Conservation (phyloP, 2,329 filamentous ascomycete genomes). For the Dissoconium aciculare region DNA sequence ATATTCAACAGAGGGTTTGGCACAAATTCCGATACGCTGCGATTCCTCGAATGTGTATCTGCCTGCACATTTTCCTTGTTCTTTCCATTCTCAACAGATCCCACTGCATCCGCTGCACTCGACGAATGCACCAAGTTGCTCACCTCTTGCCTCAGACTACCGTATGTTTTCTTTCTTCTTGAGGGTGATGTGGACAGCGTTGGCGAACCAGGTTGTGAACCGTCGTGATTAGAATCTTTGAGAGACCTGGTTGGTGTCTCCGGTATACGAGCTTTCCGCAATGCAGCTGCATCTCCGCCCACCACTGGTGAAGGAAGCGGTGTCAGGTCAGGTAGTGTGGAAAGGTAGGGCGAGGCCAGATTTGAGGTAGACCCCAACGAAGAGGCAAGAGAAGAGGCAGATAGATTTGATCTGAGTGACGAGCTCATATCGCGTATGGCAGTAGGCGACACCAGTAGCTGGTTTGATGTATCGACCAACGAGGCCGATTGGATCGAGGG, state of each 20-base stretch:
- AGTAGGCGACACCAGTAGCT: conserved; percentile 26
- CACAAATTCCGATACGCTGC: conserved; percentile 78
- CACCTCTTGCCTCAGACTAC: conserved; percentile 29
- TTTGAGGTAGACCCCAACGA: conserved; percentile 32
- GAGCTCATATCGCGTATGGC: conserved; percentile 16
- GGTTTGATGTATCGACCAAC: conserved; percentile 9
- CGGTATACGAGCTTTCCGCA: conserved; percentile 26
- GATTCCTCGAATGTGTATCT: conserved; percentile 44
- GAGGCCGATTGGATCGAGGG: conserved; percentile 6
- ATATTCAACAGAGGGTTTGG: conserved; percentile 56
- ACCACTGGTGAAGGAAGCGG: conserved; percentile 37
- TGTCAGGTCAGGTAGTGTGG: conserved; percentile 36
- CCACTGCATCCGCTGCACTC: conserved; percentile 10
- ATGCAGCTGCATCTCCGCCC: conserved; percentile 27
- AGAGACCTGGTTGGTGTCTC: conserved; percentile 14
- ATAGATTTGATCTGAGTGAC: conserved; percentile 27
- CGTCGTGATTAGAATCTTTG: conserved; percentile 21
- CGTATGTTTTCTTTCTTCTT: conserved; percentile 35
- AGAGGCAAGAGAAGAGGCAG: conserved; percentile 29
- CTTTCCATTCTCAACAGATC: too few relatives aligned
- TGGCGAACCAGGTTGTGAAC: conserved; percentile 17
- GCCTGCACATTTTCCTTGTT: conserved; percentile 14
- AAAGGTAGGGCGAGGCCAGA: conserved; percentile 34
- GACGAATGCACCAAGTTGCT: conserved; percentile 15
- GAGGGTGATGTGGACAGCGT: conserved; percentile 20